Evolutionary conservation across 208 protist species (phyloP).

Genomic region (Plasmodiophora brassicae): DNA sequence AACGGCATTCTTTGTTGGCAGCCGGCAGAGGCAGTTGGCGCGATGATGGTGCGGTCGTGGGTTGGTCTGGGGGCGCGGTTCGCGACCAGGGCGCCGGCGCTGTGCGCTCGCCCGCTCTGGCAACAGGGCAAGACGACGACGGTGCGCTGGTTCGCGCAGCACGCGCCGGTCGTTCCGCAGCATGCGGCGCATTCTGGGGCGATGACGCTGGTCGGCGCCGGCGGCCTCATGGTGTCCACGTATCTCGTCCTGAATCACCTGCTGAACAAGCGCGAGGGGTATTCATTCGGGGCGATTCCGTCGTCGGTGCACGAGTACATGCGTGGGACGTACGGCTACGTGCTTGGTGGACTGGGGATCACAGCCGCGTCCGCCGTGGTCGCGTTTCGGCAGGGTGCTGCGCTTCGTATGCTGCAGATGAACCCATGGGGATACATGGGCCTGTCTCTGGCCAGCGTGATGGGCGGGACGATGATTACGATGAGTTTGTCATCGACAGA

Average conservation of each 20-base stretch:
- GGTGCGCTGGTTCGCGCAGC: too few species aligned
- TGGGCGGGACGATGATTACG: neutral
- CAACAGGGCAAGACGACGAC: too few species aligned
- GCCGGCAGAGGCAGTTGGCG: too few species aligned
- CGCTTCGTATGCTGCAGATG: neutral
- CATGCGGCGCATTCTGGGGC: too few species aligned
- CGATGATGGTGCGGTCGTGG: too few species aligned
- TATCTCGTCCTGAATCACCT: neutral
- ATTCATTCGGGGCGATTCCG: neutral
- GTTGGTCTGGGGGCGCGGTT: too few species aligned
- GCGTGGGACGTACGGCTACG: neutral
- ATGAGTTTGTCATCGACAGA: neutral
- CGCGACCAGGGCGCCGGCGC: too few species aligned
- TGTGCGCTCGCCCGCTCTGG: too few species aligned
- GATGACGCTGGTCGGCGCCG: neutral
- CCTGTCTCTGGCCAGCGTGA: neutral
- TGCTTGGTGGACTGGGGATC: neutral
- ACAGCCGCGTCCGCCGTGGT: neutral
- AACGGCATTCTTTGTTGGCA: too few species aligned
- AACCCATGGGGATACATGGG: neutral
- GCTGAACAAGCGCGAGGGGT: neutral
- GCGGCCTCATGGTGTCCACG: slow-evolving; percentile 17
- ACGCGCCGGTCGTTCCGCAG: too few species aligned
- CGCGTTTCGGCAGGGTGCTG: neutral
- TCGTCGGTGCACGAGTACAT: neutral